Evolutionary conservation across 2,329 filamentous ascomycete genomes (phyloP), one percentile per base, ranked within the genome.

Genomic region (Paecilomyces sp.): DNA sequence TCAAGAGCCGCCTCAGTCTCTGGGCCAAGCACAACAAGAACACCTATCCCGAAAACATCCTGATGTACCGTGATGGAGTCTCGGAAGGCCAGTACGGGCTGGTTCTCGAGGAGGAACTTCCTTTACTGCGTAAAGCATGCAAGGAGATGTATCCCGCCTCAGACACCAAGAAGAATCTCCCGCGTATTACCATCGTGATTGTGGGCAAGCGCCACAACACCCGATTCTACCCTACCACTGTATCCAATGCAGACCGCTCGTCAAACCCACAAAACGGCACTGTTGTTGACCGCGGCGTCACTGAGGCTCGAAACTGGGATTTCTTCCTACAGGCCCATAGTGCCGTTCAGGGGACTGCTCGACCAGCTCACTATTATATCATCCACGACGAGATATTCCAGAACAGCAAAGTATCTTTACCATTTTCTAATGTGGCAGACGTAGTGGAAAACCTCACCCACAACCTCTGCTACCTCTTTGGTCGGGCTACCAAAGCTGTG

Each of bases 121-220:
- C 75, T 0, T 67, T 68, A 1, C 66, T 79, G 18, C 68, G 86
- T 3, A 74, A 79, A 6, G 91, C 91, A 0, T 93, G 89, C 71
- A 66, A 75, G 1, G 71, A 77, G 30, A 58, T 81, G 0, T 93
- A 91, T 68, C 79, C 82, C 0, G 76, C 78, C 0, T 70, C 75
- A 4, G 70, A 72, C 1, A 81, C 78, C 11, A 80, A 81, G 56
- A 72, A 76, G 3, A 72, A 70, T 0, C 67, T 79, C 1, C 89
- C 90, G 0, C 85, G 82, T 53, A 80, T 96, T 11, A 82, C 88
- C 0, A 83, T 96, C 57, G 79, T 96, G 41, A 81, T 96, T 2
- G 92, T 92, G 0, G 91, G 92, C 33, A 97, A 97, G 76, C 85
- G 92, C 0, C 92, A 97, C 65, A 88, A 96, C 67, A 95, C 90